Percentiles rank a stretch among this genome's conserved stretches.
Conservation (phyloP, 164 flowering plant species). For the Aristolochia fimbriata region DNA sequence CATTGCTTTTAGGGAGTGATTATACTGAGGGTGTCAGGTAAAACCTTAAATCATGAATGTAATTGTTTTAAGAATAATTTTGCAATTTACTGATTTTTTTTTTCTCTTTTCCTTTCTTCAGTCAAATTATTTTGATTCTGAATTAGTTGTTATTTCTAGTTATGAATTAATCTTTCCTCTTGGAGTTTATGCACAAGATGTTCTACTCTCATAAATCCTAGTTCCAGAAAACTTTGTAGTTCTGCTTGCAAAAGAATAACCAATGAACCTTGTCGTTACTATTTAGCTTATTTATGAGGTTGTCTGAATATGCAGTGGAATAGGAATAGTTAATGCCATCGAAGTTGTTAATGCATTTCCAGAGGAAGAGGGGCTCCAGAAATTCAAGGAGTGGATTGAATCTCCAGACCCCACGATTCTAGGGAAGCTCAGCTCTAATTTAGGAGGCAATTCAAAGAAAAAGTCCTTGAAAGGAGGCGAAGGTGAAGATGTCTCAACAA, state of each 20-base stretch:
- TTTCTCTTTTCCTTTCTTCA: too few relatives aligned
- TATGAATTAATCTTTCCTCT: too few relatives aligned
- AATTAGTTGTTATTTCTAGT: too few relatives aligned
- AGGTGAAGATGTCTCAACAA: constrained; percentile 10
- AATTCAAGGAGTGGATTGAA: constrained; percentile 93
- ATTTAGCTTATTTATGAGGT: background rate
- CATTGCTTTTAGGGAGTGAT: constrained; percentile 95
- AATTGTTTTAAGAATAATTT: background rate
- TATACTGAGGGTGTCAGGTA: constrained; percentile 98
- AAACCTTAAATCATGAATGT: constrained; percentile 3
- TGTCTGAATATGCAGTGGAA: constrained; percentile 19
- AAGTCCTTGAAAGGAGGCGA: constrained; percentile 4
- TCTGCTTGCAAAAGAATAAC: too few relatives aligned
- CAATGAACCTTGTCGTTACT: background rate
- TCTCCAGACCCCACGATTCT: constrained; percentile 92
- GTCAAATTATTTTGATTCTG: too few relatives aligned
- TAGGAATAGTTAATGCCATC: constrained; percentile 97
- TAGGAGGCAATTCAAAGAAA: constrained; percentile 36
- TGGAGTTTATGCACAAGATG: too few relatives aligned
- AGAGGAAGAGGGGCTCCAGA: constrained; percentile 78
- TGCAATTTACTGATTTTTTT: background rate
- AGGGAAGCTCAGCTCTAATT: constrained; percentile 33
- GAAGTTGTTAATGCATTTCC: constrained; percentile 95
- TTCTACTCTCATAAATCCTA: too few relatives aligned
- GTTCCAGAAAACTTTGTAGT: too few relatives aligned